Percentiles rank a stretch among this genome's conserved stretches.
Conservation (phyloP, 148 eudicot species). For the Polygonum maritimum region DNA sequence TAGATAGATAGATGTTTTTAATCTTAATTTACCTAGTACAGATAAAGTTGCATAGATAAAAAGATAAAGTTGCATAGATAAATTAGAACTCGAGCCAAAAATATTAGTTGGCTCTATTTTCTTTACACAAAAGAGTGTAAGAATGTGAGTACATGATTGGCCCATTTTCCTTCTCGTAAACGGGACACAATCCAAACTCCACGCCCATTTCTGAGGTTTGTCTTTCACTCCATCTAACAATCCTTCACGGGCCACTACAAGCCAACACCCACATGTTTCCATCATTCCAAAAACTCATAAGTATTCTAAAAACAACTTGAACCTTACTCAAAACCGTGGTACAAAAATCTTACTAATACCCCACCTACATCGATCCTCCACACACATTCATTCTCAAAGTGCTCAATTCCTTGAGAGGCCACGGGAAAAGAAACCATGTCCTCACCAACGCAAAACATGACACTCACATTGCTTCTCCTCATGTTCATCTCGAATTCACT, state of each 20-base stretch:
- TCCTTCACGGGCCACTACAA: conserved; percentile 12
- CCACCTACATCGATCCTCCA: neutral
- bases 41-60: too few species aligned
- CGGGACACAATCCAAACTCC: neutral
- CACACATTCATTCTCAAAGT: neutral
- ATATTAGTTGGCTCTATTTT: neutral
- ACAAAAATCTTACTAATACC: neutral
- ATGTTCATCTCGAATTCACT: conserved; percentile 21
- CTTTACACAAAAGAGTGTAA: neutral
- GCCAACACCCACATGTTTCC: neutral
- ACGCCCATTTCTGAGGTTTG: neutral
- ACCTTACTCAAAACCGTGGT: neutral
- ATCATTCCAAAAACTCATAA: neutral
- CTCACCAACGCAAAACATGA: neutral
- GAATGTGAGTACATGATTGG: neutral
- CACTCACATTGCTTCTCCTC: neutral
- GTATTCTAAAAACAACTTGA: neutral
- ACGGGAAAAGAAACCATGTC: neutral
- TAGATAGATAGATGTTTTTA: too few species aligned
- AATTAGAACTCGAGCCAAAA: too few species aligned
- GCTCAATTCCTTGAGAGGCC: neutral
- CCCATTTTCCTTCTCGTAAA: neutral
- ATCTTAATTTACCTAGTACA: too few species aligned
- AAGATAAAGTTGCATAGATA: too few species aligned
- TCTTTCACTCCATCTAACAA: neutral